Base-by-base conservation (phyloP, 345 rosid genomes). In the Arabidopsis arenosa region DNA sequence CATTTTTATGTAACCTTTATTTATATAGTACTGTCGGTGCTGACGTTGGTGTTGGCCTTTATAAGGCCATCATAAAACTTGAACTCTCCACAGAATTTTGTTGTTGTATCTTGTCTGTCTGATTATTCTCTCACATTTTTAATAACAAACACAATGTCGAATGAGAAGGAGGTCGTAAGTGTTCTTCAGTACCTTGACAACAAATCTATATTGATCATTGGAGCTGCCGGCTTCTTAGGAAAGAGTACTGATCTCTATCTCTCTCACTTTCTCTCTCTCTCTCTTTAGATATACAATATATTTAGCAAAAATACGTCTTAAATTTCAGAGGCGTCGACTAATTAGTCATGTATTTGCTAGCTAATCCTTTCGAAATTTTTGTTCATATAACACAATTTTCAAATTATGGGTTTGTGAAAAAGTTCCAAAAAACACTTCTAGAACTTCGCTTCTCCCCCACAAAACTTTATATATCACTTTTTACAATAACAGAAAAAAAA, bases 151-250 rank as follows among this genome's bases (percentile, higher is more conserved):
- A 55, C 37, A 1, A 68, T 68, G 79, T 60, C 80, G 66, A 70
- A 66, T n/a, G 65, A 63, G 28, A 65, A 30, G 68, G 81, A 77
- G 60, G 37, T 63, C 30, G 63, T 64, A 12, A 77, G 77, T 77
- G 72, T 77, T 64, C 76, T 77, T 47, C 43, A 77, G 62, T 77
- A 70, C 47, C 66, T 77, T 45, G 77, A 77, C n/a, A 72, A 77
- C 73, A 77, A 77, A 77, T 56, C 73, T 43, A 72, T 78, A 21
- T 48, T 78, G 73, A 58, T 78, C 23, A 66, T 59, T 35, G 81
- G 81, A 64, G 81, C 81, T 58, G 75, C 81, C 61, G 81, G 78
- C 4, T 78, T 78, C 63, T 66, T 78, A 65, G 81, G 73, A 57
- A 78, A 72, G 13, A 72, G 81, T 78, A 78, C 41, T 41, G 45